Evolutionary conservation across 345 rosid genomes (phyloP).

Genomic region (Abelmoschus esculentus): DNA sequence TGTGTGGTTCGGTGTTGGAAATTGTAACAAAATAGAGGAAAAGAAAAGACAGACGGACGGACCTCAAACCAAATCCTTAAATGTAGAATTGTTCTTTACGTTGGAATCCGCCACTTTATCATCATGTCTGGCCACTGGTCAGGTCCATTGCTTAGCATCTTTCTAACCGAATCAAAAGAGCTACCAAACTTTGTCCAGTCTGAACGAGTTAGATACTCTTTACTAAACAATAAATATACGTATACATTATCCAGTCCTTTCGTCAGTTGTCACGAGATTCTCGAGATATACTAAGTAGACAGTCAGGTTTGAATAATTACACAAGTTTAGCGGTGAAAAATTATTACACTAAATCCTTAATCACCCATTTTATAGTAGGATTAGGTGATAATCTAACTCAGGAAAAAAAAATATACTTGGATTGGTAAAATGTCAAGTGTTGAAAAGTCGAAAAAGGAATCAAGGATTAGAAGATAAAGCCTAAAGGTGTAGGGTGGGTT

Average conservation of each 20-base stretch:
- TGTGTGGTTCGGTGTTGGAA: conserved; percentile 33
- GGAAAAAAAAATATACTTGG: too few relatives aligned
- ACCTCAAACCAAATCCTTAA: conserved; percentile 35
- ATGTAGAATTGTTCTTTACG: conserved; percentile 14
- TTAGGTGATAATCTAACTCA: too few relatives aligned
- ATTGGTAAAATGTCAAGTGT: too few relatives aligned
- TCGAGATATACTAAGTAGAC: neutral
- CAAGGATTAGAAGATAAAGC: too few relatives aligned
- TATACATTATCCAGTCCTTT: neutral
- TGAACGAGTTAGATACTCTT: too few relatives aligned
- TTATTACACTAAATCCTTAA: too few relatives aligned
- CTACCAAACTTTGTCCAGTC: conserved; percentile 10
- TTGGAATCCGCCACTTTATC: conserved; percentile 36
- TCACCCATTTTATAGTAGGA: neutral
- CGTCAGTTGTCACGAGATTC: conserved; percentile 4
- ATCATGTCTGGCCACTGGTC: neutral
- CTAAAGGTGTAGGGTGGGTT: too few relatives aligned
- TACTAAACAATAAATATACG: too few relatives aligned
- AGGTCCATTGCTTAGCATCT: neutral
- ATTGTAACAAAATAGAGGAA: conserved; percentile 21
- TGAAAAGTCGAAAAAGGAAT: too few relatives aligned
- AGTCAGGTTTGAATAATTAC: too few relatives aligned
- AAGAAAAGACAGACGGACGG: conserved; percentile 23
- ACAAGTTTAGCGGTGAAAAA: neutral
- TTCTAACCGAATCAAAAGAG: conserved; percentile 8